Evolutionary conservation across 129 eudicot genomes (phyloP).

Genomic region (Centaurea solstitialis): DNA sequence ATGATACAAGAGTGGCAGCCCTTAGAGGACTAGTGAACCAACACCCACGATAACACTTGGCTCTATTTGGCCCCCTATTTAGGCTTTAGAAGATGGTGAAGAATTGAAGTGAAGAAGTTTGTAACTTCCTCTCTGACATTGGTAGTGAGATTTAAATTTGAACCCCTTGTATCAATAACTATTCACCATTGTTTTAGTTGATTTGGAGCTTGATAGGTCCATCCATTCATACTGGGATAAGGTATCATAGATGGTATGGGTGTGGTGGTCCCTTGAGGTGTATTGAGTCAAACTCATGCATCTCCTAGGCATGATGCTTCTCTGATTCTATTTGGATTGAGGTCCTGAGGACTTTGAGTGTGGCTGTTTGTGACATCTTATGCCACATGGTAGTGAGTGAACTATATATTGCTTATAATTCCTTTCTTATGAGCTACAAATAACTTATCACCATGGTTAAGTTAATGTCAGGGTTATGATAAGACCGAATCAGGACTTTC

Average conservation of each 20-base stretch:
- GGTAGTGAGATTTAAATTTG: too few species aligned
- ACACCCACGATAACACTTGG: neutral
- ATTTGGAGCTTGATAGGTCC: neutral
- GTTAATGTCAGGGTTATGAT: neutral
- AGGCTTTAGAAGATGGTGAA: too few species aligned
- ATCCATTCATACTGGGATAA: neutral
- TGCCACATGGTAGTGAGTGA: neutral
- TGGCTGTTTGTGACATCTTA: too few species aligned
- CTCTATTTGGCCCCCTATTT: neutral
- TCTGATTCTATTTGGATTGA: neutral
- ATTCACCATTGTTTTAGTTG: neutral
- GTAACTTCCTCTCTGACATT: too few species aligned
- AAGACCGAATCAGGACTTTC: too few species aligned
- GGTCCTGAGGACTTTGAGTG: too few species aligned
- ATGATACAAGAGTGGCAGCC: neutral
- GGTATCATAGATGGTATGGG: neutral
- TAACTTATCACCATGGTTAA: neutral
- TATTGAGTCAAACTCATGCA: neutral
- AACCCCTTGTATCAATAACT: neutral
- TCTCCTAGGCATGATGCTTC: neutral
- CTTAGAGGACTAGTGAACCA: neutral
- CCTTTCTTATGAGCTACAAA: neutral
- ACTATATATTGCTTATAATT: neutral
- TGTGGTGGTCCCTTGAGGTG: neutral
- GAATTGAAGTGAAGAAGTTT: too few species aligned